Percentiles rank a stretch among this genome's conserved stretches.
Evolutionary conservation across 345 rosid species (phyloP).

Genomic region (Bretschneidera sinensis): DNA sequence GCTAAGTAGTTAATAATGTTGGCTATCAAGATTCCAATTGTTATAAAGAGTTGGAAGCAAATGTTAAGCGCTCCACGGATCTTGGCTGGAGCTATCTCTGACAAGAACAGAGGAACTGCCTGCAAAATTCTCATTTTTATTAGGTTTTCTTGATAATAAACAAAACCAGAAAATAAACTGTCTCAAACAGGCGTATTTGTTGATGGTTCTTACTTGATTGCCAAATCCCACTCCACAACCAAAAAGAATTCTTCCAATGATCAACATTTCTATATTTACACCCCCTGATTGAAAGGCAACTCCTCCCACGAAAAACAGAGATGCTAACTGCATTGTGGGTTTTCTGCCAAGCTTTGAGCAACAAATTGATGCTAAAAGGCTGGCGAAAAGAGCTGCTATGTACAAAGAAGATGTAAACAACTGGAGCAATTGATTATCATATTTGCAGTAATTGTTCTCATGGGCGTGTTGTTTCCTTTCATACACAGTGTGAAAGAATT

Average conservation of each 20-base stretch:
- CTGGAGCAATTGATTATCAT: slow-evolving; percentile 36
- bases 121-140: too few species aligned
- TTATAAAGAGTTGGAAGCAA: too few species aligned
- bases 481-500: slow-evolving; percentile 39
- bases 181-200: too few species aligned
- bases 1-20: too few species aligned
- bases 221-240: slow-evolving; percentile 50
- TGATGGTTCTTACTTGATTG: slow-evolving; percentile 26
- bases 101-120: too few species aligned
- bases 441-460: slow-evolving; percentile 54
- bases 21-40: too few species aligned
- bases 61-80: too few species aligned
- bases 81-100: too few species aligned
- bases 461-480: slow-evolving; percentile 30
- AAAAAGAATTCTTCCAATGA: slow-evolving; percentile 34
- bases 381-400: slow-evolving; percentile 38
- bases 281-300: slow-evolving; percentile 22
- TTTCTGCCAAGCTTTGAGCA: slow-evolving; percentile 38
- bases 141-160: too few species aligned
- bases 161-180: too few species aligned
- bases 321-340: slow-evolving; percentile 39
- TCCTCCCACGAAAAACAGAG: slow-evolving; percentile 29
- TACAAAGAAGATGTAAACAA: slow-evolving; percentile 50
- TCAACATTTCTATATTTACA: slow-evolving; percentile 24
- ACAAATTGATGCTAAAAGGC: slow-evolving; percentile 31